Base-by-base conservation (phyloP, 192 early-diverging fungal species). In the Dissophora globulifera region DNA sequence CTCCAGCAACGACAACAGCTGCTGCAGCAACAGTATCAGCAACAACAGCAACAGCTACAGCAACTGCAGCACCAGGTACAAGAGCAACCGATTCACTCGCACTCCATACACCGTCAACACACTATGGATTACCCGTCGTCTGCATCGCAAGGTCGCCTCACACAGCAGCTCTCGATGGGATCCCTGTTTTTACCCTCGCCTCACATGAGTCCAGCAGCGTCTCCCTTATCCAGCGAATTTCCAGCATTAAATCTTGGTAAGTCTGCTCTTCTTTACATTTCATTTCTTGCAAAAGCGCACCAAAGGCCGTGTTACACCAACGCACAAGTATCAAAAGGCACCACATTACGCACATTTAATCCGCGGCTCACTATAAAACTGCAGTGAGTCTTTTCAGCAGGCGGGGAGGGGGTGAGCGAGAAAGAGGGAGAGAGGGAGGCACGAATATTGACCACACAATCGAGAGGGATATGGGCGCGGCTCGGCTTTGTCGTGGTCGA, bases 241-340 rank as follows among this genome's bases (percentile, higher is more conserved):
- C 40, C 72, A 26, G 41, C 58, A 12, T 31, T 76, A 45, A 35
- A 42, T 29, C 58, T 76, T 45, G 72, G 72, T 76, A 67, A 76
- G 72, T 52, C 3, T 17, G 9, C 27, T 56, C 20, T 47, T n/a
- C 33, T 19, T 59, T 47, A 11, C 27, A 27, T 43, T 43, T 4
- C 33, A 10, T 2, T 38, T 38, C 35, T 38, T 38, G 35, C 35
- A 38, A 38, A 38, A 38, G n/a, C n/a, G n/a, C n/a, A n/a, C n/a
- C n/a, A n/a, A n/a, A n/a, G n/a, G n/a, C n/a, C n/a, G n/a, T n/a
- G n/a, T n/a, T n/a, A n/a, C n/a, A n/a, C n/a, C n/a, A n/a, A n/a
- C n/a, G n/a, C n/a, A n/a, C n/a, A n/a, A n/a, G n/a, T n/a, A n/a
- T n/a, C n/a, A n/a, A n/a, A n/a, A n/a, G n/a, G n/a, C n/a, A n/a